A percentile compares a stretch with the other conserved stretches of the same genome.
phyloP scores from a whole-genome alignment of 1,139 yeast genomes.

The Scheffersomyces insectosa region DNA sequence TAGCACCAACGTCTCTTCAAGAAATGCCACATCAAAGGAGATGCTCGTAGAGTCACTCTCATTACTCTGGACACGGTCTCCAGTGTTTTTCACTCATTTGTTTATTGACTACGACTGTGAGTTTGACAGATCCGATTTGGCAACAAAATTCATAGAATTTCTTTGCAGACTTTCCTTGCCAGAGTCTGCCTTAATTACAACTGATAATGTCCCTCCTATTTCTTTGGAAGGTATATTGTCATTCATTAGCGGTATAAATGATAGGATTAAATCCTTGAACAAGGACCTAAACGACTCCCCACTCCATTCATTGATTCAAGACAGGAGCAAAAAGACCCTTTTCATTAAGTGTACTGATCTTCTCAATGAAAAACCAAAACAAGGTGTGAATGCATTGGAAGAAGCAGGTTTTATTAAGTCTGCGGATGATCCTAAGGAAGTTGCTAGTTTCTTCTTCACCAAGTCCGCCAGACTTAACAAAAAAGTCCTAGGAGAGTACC shows the following conservation, averaged over 20 bases:
- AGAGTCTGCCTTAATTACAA: constrained; percentile 72
- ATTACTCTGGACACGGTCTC: constrained; percentile 80
- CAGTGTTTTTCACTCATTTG: constrained; percentile 71
- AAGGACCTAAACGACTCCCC: constrained; percentile 18
- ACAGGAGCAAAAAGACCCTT: constrained; percentile 64
- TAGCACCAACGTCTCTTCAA: constrained; percentile 23
- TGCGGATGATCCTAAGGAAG: constrained; percentile 51
- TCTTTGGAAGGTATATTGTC: constrained; percentile 86
- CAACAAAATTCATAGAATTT: constrained; percentile 67
- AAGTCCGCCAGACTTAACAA: constrained; percentile 84
- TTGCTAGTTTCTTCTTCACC: constrained; percentile 75
- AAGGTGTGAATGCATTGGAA: constrained; percentile 65
- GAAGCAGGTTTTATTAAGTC: constrained; percentile 66
- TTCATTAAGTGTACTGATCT: constrained; percentile 72
- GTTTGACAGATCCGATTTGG: constrained; percentile 79
- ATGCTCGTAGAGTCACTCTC: constrained; percentile 82
- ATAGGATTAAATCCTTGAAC: constrained; percentile 43
- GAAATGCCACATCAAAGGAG: constrained; percentile 58
- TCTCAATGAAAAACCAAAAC: constrained; percentile 76
- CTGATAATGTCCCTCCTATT: constrained; percentile 89
- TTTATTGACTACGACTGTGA: constrained; percentile 91
- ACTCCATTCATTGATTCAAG: constrained; percentile 34
- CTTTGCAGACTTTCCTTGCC: constrained; percentile 78
- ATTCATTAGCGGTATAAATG: constrained; percentile 66
- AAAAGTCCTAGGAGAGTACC: constrained; percentile 79